These are phyloP conservation scores for Eimeria falciformis DNA, from an alignment of 169 alveolate genomes.

Conservation along the genomic window DNA sequence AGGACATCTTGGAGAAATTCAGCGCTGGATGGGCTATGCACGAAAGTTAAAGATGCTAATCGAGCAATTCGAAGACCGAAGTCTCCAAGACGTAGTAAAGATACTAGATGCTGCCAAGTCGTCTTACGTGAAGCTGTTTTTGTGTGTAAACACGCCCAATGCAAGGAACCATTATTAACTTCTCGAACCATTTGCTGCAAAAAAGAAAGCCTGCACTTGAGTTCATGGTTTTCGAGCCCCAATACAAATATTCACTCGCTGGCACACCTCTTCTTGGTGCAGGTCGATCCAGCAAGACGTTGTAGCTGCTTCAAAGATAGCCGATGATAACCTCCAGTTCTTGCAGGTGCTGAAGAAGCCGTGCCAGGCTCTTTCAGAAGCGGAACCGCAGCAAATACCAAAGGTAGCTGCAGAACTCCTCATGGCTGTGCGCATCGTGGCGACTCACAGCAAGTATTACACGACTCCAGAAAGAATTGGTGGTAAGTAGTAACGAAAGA, in stretches of 20 bases:
- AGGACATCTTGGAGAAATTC: constrained; percentile 95
- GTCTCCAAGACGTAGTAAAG: constrained; percentile 87
- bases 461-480: constrained; percentile 91
- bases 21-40: constrained; percentile 92
- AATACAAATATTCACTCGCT: background rate
- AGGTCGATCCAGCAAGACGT: constrained; percentile 90
- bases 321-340: constrained; percentile 91
- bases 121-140: constrained; percentile 90
- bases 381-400: constrained; percentile 92
- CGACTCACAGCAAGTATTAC: constrained; percentile 91
- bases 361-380: constrained; percentile 89
- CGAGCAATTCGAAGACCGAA: constrained; percentile 90
- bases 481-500: constrained; percentile 62
- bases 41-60: constrained; percentile 88
- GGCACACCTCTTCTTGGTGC: constrained; percentile 1
- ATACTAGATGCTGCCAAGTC: constrained; percentile 90
- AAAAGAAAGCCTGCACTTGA: too few relatives aligned
- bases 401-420: constrained; percentile 90
- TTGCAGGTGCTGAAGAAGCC: constrained; percentile 92
- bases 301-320: constrained; percentile 89
- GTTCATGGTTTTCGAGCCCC: background rate
- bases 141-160: constrained; percentile 69
- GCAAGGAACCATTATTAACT: background rate
- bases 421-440: constrained; percentile 92
- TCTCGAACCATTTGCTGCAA: too few relatives aligned